phyloP scores from a whole-genome alignment of 2,329 filamentous ascomycete species.

The Colletotrichum scovillei region DNA sequence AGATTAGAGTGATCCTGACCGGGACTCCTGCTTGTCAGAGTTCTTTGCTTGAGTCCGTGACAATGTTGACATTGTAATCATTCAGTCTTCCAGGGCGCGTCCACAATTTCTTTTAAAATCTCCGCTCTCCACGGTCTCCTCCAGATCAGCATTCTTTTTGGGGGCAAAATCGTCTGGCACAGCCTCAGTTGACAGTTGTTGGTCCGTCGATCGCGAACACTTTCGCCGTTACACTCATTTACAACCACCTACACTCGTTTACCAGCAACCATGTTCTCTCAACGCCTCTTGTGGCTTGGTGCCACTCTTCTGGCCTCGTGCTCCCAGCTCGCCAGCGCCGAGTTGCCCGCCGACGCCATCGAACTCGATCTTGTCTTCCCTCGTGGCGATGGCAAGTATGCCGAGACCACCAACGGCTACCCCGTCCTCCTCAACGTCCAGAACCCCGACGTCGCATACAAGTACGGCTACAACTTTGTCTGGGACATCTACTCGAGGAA shows the following conservation, averaged over 20 bases:
- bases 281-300: conserved; percentile 13
- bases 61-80: not conserved
- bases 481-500: conserved; percentile 33
- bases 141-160: conserved; percentile 8
- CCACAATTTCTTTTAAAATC: conserved; percentile 17
- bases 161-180: conserved; percentile 7
- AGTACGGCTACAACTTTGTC: conserved; percentile 33
- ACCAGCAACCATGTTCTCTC: conserved; percentile 17
- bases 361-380: conserved; percentile 36
- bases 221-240: conserved; percentile 8
- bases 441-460: conserved; percentile 34
- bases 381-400: conserved; percentile 30
- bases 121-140: conserved; percentile 16
- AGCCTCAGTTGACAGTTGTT: conserved; percentile 13
- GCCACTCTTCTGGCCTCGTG: conserved; percentile 23
- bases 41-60: not conserved
- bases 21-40: not conserved
- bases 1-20: conserved; percentile 29
- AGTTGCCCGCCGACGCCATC: conserved; percentile 32
- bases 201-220: conserved; percentile 14
- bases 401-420: conserved; percentile 27
- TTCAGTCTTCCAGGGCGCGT: not conserved
- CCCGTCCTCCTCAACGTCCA: conserved; percentile 34
- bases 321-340: conserved; percentile 15
- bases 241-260: not conserved